phyloP scores from a whole-genome alignment of 768 basidiomycete genomes.

The Lentinula edodes region DNA sequence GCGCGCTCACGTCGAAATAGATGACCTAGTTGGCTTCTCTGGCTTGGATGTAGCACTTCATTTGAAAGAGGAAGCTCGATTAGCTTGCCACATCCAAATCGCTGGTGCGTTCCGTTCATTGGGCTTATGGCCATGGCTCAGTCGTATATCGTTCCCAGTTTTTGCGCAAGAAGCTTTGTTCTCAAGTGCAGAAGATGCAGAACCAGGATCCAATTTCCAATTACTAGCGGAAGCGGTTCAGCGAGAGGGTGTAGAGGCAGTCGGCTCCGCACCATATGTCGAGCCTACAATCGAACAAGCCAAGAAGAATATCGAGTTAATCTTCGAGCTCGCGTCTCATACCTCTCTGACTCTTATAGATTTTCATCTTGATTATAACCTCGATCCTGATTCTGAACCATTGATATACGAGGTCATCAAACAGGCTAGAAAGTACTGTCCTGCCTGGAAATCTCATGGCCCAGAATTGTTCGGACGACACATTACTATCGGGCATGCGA shows the following conservation, averaged over 20 bases:
- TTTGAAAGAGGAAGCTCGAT: slow-evolving; percentile 38
- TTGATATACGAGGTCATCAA: slow-evolving; percentile 52
- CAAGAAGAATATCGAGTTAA: slow-evolving; percentile 45
- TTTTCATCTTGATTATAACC: slow-evolving; percentile 67
- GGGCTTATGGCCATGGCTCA: not conserved
- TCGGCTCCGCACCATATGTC: slow-evolving; percentile 65
- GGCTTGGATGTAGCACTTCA: slow-evolving; percentile 49
- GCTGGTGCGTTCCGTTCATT: slow-evolving; percentile 33
- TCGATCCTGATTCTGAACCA: slow-evolving; percentile 43
- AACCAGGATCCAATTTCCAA: slow-evolving; percentile 38
- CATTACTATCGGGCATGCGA: slow-evolving; percentile 58
- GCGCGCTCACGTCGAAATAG: slow-evolving; percentile 67
- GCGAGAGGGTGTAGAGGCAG: slow-evolving; percentile 36
- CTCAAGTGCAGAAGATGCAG: slow-evolving; percentile 21
- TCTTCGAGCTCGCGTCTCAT: slow-evolving; percentile 41
- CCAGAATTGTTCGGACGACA: slow-evolving; percentile 17
- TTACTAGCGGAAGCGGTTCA: slow-evolving; percentile 39
- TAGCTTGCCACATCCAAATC: slow-evolving; percentile 51
- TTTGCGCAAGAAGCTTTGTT: slow-evolving; percentile 63
- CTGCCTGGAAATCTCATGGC: slow-evolving; percentile 13
- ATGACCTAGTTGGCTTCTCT: slow-evolving; percentile 43
- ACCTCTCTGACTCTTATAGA: slow-evolving; percentile 38
- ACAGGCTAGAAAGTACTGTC: slow-evolving; percentile 25
- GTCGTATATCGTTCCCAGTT: slow-evolving; percentile 24
- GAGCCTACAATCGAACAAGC: slow-evolving; percentile 44